Conservation (phyloP, 805 yeast species). For the Saturnispora galanensis region DNA sequence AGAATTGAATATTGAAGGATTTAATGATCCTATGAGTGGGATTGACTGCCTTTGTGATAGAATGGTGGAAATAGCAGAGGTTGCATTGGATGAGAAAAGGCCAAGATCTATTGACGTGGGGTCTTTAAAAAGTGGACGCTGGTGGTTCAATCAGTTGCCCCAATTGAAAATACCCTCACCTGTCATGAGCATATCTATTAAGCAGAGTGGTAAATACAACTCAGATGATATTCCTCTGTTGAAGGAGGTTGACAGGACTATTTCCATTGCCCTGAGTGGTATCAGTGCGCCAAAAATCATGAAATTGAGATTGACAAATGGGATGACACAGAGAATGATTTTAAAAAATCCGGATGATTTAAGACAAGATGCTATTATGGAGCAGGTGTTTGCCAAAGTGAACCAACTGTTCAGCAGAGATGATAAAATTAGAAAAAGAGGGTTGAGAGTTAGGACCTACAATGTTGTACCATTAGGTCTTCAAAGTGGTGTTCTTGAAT, state of each 20-base stretch:
- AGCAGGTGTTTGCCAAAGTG: conserved; percentile 87
- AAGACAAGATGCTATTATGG: conserved; percentile 95
- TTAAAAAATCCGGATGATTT: conserved; percentile 86
- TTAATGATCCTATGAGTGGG: conserved; percentile 28
- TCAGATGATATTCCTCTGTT: conserved; percentile 26
- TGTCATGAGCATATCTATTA: conserved; percentile 37
- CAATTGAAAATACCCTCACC: conserved; percentile 54
- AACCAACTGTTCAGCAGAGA: conserved; percentile 52
- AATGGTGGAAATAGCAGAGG: conserved; percentile 41
- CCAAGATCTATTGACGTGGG: conserved; percentile 25
- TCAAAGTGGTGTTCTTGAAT: conserved; percentile 79
- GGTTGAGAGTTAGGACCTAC: conserved; percentile 66
- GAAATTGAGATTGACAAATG: conserved; percentile 45
- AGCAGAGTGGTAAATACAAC: conserved; percentile 34
- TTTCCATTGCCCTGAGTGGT: conserved; percentile 71
- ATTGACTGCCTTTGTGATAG: conserved; percentile 43
- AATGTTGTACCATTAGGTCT: conserved; percentile 87
- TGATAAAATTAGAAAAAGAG: conserved; percentile 45
- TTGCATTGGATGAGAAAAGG: conserved; percentile 29
- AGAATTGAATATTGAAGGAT: conserved; percentile 10
- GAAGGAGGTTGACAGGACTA: conserved; percentile 30
- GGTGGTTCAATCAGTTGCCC: conserved; percentile 50
- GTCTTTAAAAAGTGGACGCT: conserved; percentile 27
- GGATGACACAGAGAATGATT: conserved; percentile 47
- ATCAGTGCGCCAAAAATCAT: conserved; percentile 80